phyloP scores from a whole-genome alignment of 495 filamentous ascomycete species.

The Thermothielavioides terrestris region DNA sequence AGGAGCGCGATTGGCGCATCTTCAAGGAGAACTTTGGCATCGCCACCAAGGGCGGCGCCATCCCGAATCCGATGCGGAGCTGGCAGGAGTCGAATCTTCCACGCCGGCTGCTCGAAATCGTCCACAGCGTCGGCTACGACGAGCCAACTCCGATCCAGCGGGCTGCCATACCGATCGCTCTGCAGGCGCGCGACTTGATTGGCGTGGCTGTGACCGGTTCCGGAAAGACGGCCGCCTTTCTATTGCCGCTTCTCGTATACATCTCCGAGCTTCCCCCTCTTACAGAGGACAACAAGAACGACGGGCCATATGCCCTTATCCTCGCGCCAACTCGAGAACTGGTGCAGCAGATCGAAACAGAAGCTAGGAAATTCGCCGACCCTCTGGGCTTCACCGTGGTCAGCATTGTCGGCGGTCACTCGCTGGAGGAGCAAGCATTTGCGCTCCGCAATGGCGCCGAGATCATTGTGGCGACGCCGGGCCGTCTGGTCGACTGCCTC shows the following conservation, averaged over 20 bases:
- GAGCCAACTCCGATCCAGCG: slow-evolving; percentile 90
- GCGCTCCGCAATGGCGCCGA: slow-evolving; percentile 91
- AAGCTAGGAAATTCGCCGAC: slow-evolving; percentile 86
- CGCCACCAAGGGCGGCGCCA: slow-evolving; percentile 74
- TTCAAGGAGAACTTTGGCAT: slow-evolving; percentile 99
- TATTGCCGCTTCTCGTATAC: slow-evolving; percentile 91
- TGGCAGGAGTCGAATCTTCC: slow-evolving; percentile 86
- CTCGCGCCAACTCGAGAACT: slow-evolving; percentile 97
- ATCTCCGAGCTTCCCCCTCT: slow-evolving; percentile 85
- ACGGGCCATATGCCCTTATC: slow-evolving; percentile 93
- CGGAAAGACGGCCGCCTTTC: slow-evolving; percentile 95
- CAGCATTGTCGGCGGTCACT: slow-evolving; percentile 94
- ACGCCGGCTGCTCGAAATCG: slow-evolving; percentile 69
- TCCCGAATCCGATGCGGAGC: slow-evolving; percentile 93
- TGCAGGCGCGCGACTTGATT: slow-evolving; percentile 89
- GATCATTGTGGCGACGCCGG: slow-evolving; percentile 96
- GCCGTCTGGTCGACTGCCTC: slow-evolving; percentile 94
- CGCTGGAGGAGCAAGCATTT: slow-evolving; percentile 89
- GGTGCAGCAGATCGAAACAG: slow-evolving; percentile 93
- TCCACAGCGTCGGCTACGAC: slow-evolving; percentile 81
- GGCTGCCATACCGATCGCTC: slow-evolving; percentile 89
- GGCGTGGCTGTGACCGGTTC: slow-evolving; percentile 98
- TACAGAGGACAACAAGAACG: slow-evolving; percentile 82
- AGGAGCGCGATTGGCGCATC: slow-evolving; percentile 97
- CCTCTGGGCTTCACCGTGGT: slow-evolving; percentile 93